Base-by-base conservation (phyloP, 768 basidiomycete species). In the Calocybe indica region DNA sequence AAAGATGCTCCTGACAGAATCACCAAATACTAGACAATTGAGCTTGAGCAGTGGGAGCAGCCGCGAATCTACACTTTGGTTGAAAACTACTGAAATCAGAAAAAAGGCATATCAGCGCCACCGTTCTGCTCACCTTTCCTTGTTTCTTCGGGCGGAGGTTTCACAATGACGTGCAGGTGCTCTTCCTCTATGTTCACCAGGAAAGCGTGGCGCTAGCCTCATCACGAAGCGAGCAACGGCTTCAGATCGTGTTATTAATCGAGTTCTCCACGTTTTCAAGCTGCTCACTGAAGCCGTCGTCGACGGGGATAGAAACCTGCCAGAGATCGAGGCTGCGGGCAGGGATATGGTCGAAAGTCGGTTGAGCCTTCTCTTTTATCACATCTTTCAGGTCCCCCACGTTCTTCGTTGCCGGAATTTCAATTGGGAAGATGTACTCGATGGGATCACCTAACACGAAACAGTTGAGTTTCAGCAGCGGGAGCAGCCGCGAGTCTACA, bases 11-110 rank as follows among this genome's bases (percentile, higher is more conserved):
- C 4, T 22, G 22, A 22, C 4, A 22, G 22, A 4, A 22, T 22
- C 22, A 22, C 45, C 45, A 1, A 34, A 36, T 32, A 45, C 44
- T 22, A 45, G 37, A 45, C 44, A 45, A 32, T 45, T 45, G 28
- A 45, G 12, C 15, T 36, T 22, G 22, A 22, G 22, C 22, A 22
- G 22, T 4, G 22, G 30, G 9, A 14, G 44, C 34, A 28, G 44
- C 22, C 5, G 32, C 1, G 44, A 22, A 28, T 45, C 44, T 13
- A 34, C 29, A 36, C 42, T 30, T 32, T 4, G 42, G 31, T 43
- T 28, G 5, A 32, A 6, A 32, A 1, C 42, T 43, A 30, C 7
- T 13, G 42, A 43, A 43, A 32, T 43, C 43, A 34, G 30, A 22
- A 22, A 22, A 22, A 22, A 22, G 22, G 22, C 22, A 22, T 22